phyloP scores from a whole-genome alignment of 768 basidiomycete species.

The Hydnomerulius pinastri region DNA sequence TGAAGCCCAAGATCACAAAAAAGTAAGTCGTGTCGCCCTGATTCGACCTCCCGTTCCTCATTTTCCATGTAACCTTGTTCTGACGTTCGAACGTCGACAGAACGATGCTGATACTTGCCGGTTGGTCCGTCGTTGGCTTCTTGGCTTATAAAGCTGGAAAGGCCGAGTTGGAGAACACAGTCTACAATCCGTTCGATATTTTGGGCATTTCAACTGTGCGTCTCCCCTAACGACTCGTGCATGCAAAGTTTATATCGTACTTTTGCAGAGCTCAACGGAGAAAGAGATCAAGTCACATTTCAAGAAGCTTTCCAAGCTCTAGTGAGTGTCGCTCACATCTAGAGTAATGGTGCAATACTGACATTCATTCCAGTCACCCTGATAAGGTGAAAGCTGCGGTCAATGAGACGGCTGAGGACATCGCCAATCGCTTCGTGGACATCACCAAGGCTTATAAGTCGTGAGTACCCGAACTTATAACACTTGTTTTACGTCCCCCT shows the following conservation, averaged over 20 bases:
- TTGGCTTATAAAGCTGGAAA: conserved; percentile 64
- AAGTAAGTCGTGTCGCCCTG: conserved; percentile 41
- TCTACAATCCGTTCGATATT: conserved; percentile 96
- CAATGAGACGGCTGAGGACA: conserved; percentile 85
- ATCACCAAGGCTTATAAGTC: conserved; percentile 98
- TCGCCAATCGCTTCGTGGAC: conserved; percentile 84
- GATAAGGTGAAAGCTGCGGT: conserved; percentile 88
- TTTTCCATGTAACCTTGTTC: background rate
- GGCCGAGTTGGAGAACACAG: conserved; percentile 58
- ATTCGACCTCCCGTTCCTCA: background rate
- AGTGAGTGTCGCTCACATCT: conserved; percentile 54
- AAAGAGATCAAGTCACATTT: conserved; percentile 96
- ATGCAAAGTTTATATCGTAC: background rate
- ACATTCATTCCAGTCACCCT: conserved; percentile 68
- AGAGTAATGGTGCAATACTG: background rate
- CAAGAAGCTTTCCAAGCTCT: conserved; percentile 87
- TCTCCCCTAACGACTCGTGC: background rate
- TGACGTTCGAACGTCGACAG: conserved; percentile 37
- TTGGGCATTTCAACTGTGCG: conserved; percentile 67
- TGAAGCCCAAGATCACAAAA: conserved; percentile 49
- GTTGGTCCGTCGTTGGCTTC: conserved; percentile 74
- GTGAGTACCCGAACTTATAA: conserved; percentile 42
- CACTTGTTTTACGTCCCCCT: background rate
- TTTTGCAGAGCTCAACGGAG: conserved; percentile 60
- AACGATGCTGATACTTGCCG: conserved; percentile 57